These are phyloP conservation scores for Trifolium repens DNA, from an alignment of 306 rosid genomes.

Conservation along the genomic window DNA sequence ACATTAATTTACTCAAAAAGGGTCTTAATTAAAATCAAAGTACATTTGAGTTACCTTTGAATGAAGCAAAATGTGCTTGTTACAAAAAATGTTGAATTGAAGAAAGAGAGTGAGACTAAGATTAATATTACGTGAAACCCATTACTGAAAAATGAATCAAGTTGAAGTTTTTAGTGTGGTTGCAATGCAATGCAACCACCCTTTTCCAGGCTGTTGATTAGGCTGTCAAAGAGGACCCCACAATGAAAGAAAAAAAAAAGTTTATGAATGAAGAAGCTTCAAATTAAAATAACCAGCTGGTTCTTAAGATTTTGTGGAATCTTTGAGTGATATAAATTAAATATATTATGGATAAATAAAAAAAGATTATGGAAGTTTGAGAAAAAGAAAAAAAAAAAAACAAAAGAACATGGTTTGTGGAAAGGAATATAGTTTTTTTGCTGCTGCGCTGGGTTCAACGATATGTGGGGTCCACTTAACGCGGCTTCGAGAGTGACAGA, in stretches of 20 bases:
- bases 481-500: neutral
- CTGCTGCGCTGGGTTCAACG: slow-evolving; percentile 16
- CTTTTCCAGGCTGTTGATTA: slow-evolving; percentile 59
- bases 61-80: slow-evolving; percentile 39
- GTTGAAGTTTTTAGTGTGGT: slow-evolving; percentile 47
- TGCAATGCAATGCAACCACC: slow-evolving; percentile 47
- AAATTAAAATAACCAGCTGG: slow-evolving; percentile 16
- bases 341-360: no score
- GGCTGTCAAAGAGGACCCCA: slow-evolving; percentile 58
- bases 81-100: slow-evolving; percentile 16
- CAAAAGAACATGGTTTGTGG: slow-evolving; percentile 17
- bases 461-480: slow-evolving; percentile 12
- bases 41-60: slow-evolving; percentile 23
- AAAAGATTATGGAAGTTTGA: neutral
- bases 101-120: slow-evolving; percentile 22
- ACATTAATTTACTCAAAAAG: neutral
- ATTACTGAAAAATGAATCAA: slow-evolving; percentile 41
- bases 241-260: neutral
- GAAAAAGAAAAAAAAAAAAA: neutral
- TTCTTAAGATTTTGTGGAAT: slow-evolving; percentile 15
- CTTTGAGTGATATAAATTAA: neutral
- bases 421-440: slow-evolving; percentile 1
- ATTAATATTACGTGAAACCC: slow-evolving; percentile 45
- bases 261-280: slow-evolving; percentile 18
- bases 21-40: neutral